Conservation (phyloP, 345 rosid species). For the Linum trigynum region DNA sequence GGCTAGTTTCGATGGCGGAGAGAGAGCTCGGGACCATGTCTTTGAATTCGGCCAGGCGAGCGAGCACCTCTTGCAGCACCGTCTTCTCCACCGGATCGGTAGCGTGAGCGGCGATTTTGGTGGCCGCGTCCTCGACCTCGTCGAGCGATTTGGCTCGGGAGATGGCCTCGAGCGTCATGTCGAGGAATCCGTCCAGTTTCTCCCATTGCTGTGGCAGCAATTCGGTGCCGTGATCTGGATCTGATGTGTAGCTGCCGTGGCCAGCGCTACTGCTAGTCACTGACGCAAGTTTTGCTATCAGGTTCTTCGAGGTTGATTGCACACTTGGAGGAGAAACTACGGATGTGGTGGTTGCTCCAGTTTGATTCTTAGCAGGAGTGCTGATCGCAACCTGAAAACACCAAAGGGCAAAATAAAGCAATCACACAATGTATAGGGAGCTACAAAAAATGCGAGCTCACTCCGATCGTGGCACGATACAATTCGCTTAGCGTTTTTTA, state of each 20-base stretch:
- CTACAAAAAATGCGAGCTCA: no score
- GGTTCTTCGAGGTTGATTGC: background rate
- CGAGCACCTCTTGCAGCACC: background rate
- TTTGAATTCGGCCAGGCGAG: background rate
- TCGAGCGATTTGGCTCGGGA: background rate
- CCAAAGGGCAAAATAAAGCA: background rate
- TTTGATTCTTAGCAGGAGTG: background rate
- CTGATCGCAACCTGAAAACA: background rate
- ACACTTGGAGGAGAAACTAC: background rate
- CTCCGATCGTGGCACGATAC: no score
- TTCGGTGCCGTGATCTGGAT: background rate
- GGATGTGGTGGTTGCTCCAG: no score
- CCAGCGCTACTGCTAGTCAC: background rate
- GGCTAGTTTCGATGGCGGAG: background rate
- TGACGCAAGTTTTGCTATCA: background rate
- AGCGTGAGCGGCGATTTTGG: background rate
- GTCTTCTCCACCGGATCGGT: background rate
- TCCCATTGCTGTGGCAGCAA: background rate
- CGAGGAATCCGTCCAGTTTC: background rate
- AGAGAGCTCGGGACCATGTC: background rate
- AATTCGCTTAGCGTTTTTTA: no score
- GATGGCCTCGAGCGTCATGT: background rate
- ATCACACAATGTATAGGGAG: no score
- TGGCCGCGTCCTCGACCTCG: background rate
- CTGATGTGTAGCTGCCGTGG: background rate